Conservation (phyloP, 208 protist genomes). For the Acanthamoeba castellanii region DNA sequence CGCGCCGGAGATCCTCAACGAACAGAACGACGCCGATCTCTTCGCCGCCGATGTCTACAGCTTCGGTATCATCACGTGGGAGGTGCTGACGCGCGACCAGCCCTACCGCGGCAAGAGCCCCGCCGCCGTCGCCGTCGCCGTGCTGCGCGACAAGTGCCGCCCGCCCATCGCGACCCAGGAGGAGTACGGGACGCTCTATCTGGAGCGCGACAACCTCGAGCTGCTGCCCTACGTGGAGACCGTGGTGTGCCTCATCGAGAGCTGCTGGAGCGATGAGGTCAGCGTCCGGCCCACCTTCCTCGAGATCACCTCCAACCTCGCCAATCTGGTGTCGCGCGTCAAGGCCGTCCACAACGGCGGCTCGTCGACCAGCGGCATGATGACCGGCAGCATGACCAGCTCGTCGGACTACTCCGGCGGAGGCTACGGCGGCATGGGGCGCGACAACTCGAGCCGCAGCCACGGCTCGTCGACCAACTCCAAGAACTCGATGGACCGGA, state of each 20-base stretch:
- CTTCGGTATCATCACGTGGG: conserved; percentile 68
- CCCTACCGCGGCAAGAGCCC: conserved; percentile 56
- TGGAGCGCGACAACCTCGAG: conserved; percentile 6
- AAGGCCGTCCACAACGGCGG: conserved; percentile 36
- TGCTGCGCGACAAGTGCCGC: conserved; percentile 51
- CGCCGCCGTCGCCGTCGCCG: conserved; percentile 12
- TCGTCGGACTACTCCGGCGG: conserved; percentile 14
- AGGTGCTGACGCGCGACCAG: conserved; percentile 46
- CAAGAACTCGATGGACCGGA: conserved; percentile 35
- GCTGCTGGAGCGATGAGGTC: conserved; percentile 32
- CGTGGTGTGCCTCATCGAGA: conserved; percentile 2
- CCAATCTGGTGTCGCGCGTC: conserved; percentile 9
- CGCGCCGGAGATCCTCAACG: conserved; percentile 51
- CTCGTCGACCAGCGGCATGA: conserved; percentile 23
- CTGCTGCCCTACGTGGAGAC: conserved; percentile 23
- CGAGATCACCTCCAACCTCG: conserved; percentile 6
- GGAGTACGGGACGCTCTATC: not conserved
- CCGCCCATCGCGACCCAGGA: not conserved
- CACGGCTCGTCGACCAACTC: not conserved
- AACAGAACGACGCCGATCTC: not conserved
- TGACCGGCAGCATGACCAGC: conserved; percentile 22
- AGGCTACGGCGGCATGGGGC: not conserved
- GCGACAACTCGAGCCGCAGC: conserved; percentile 26
- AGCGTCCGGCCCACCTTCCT: conserved; percentile 19
- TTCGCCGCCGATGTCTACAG: conserved; percentile 6